Base-by-base conservation (phyloP, 352 stramenopile species). In the Blastocystis sp. region DNA sequence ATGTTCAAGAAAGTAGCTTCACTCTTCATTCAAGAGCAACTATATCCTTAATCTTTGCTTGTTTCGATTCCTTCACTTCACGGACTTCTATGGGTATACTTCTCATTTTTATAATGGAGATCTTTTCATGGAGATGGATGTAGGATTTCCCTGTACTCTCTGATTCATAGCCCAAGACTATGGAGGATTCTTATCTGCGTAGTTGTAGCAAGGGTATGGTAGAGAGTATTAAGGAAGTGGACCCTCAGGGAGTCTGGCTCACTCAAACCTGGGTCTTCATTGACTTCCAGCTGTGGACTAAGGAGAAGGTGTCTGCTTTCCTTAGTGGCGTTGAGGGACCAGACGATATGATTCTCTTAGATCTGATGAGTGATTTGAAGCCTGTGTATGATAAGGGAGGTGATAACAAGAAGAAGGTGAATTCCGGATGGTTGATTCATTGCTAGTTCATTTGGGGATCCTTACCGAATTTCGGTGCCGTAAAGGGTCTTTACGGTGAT, bases 391-490 rank as follows among this genome's bases (percentile, higher is more conserved):
- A 68, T 92, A 95, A 87, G 92, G 93, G 13, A 77, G 90, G 11
- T 92, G 93, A 4, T 92, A 94, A 53, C 94, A 93, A 93, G 91
- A 92, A 87, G 92, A 93, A 54, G 92, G 92, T 90, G 19, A 7
- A 44, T 51, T 4, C n/a, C 22, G 92, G 94, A 56, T 94, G 94
- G 75, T 94, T 94, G 80, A 95, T 94, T 90, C 92, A 93, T 90
- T 94, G 94, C 87, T 92, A 91, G 87, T 95, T 93, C 93, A 94
- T 95, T 78, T 95, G 94, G 82, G 95, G 93, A 53, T 93, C 95
- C 37, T 90, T 95, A 5, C 93, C 95, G 87, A 95, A 95, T 90
- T 95, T 95, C 90, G 93, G 93, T 24, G 92, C 93, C 13, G 93
- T 92, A 75, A 94, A 93, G 11, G 93, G 93, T 3, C 91, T 95